Conservation (phyloP, 2,329 filamentous ascomycete genomes). For the Chaetomiaceae sp. region DNA sequence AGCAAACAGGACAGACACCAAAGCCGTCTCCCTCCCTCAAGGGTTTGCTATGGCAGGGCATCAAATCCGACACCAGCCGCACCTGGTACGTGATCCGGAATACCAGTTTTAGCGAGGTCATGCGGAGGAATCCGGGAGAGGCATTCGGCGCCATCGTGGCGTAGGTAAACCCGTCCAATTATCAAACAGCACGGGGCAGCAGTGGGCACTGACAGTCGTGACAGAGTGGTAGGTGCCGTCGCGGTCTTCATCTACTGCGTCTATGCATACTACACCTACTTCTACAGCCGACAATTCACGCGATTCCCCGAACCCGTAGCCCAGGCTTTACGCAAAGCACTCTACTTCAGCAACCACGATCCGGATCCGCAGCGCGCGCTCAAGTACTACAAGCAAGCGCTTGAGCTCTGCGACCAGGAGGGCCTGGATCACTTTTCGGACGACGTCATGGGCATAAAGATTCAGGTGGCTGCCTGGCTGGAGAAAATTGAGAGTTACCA, state of each 20-base stretch:
- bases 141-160: constrained; percentile 39
- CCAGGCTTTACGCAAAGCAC: constrained; percentile 72
- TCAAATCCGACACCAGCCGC: constrained; percentile 18
- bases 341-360: constrained; percentile 79
- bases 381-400: constrained; percentile 76
- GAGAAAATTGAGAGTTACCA: constrained; percentile 69
- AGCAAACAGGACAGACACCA: not conserved
- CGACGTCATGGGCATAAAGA: constrained; percentile 83
- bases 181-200: not conserved
- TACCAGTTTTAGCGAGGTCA: constrained; percentile 36
- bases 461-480: constrained; percentile 74
- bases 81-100: constrained; percentile 32
- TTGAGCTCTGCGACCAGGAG: constrained; percentile 66
- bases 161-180: constrained; percentile 31
- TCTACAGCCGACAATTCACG: constrained; percentile 53
- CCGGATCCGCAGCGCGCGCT: constrained; percentile 72
- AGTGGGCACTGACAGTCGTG: constrained; percentile 23
- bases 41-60: constrained; percentile 14
- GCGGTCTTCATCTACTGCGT: constrained; percentile 37
- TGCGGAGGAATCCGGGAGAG: constrained; percentile 42
- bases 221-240: constrained; percentile 35
- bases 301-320: constrained; percentile 66
- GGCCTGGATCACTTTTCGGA: constrained; percentile 86
- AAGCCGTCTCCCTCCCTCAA: constrained; percentile 5
- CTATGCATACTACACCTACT: constrained; percentile 50